phyloP scores from a whole-genome alignment of 2,329 filamentous ascomycete genomes.

The Cordyceps fumosorosea region DNA sequence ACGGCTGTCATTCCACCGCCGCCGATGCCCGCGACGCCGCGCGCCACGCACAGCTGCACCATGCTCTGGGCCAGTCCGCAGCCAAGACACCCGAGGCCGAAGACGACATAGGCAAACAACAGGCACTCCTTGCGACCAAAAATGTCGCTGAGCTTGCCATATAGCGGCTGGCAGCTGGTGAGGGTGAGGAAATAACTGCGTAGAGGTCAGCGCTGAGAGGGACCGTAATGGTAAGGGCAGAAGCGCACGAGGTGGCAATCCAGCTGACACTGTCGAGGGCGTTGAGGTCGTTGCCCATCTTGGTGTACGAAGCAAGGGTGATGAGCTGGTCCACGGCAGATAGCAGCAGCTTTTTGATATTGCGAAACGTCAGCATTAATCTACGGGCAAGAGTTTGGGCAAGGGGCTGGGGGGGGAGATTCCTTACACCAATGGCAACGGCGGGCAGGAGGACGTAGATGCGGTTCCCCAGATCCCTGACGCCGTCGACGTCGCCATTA shows the following conservation, averaged over 20 bases:
- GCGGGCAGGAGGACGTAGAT: conserved; percentile 32
- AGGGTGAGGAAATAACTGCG: conserved; percentile 63
- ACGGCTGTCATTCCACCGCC: conserved; percentile 68
- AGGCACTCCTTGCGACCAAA: conserved; percentile 63
- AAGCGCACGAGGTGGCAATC: conserved; percentile 50
- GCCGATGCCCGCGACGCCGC: conserved; percentile 50
- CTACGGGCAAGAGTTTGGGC: not conserved
- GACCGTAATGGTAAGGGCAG: not conserved
- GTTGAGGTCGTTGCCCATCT: conserved; percentile 68
- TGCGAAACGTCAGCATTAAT: not conserved
- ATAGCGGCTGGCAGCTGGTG: conserved; percentile 69
- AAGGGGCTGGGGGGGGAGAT: not conserved
- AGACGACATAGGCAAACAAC: conserved; percentile 57
- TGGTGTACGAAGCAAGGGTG: conserved; percentile 69
- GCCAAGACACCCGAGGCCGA: conserved; percentile 56
- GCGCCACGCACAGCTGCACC: conserved; percentile 57
- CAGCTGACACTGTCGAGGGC: conserved; percentile 69
- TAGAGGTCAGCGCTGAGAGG: not conserved
- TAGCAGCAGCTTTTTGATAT: conserved; percentile 53
- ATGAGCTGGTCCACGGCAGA: conserved; percentile 71
- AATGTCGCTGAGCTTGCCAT: conserved; percentile 64
- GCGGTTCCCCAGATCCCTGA: conserved; percentile 27
- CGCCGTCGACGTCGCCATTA: not conserved
- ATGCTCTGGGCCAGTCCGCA: conserved; percentile 60
- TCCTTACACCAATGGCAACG: conserved; percentile 31